These are phyloP conservation scores for Metroxylon sagu DNA, from an alignment of 176 grass and related monocot species.

Conservation along the genomic window DNA sequence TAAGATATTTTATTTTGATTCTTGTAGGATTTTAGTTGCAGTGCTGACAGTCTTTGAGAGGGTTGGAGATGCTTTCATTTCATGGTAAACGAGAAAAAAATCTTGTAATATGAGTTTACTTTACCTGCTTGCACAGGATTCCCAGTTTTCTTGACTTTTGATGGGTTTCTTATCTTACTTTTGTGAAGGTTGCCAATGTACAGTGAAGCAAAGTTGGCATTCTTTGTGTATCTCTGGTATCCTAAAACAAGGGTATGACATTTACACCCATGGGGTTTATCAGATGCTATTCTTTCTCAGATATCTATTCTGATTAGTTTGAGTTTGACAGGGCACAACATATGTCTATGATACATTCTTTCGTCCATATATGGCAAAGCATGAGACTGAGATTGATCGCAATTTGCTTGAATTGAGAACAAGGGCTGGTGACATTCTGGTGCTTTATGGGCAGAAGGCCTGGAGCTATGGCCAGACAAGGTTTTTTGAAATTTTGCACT, in stretches of 20 bases:
- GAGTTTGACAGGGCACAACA: constrained; percentile 33
- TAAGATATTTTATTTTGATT: background rate
- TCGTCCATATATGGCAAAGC: constrained; percentile 33
- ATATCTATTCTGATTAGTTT: background rate
- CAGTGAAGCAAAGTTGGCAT: constrained; percentile 47
- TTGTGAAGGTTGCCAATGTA: constrained; percentile 67
- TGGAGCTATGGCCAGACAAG: constrained; percentile 22
- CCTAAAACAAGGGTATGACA: constrained; percentile 36
- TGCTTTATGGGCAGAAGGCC: constrained; percentile 26
- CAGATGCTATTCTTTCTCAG: background rate
- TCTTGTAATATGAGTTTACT: too few relatives aligned
- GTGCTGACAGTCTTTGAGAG: constrained; percentile 41
- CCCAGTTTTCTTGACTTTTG: constrained; percentile 8
- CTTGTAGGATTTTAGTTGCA: constrained; percentile 59
- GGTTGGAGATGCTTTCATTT: constrained; percentile 32
- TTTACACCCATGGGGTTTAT: background rate
- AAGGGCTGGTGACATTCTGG: constrained; percentile 26
- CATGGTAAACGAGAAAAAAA: constrained; percentile 30
- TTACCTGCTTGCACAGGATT: too few relatives aligned
- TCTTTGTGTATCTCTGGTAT: constrained; percentile 69
- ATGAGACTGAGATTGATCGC: constrained; percentile 59
- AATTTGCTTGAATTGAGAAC: constrained; percentile 38
- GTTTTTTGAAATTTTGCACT: constrained; percentile 18
- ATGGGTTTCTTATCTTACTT: constrained; percentile 4
- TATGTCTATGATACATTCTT: constrained; percentile 52